Base-by-base conservation (phyloP, 177 flowering plant species). In the Tripterygium wilfordii region DNA sequence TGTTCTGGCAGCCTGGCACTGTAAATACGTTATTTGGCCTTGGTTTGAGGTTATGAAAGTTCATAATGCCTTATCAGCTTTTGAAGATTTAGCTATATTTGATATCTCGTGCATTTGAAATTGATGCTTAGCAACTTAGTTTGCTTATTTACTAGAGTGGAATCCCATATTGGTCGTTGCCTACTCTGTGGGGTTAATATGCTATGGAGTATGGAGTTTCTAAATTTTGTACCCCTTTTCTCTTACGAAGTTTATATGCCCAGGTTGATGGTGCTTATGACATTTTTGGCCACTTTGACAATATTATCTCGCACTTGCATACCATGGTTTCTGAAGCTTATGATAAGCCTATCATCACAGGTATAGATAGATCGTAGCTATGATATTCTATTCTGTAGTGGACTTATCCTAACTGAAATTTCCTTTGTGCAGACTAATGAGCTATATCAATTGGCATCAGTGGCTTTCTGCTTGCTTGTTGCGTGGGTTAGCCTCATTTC, bases 321-420 rank as follows among this genome's bases (percentile, higher is more conserved):
- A 23, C 99, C 99, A 42, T 78, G 97, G 90, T 83, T 85, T 63
- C 88, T 94, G 36, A 90, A 90, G 71, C 77, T 94, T 57, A 94
- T 94, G 99, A 82, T 87, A 48, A 87, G 95, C 70, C 70, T 94
- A 39, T 94, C 99, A 41, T 78, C 96, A 45, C 96, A 87, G 90
- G 99, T 94, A 67, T 35, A 12, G 17, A 49, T 48, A 29, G 20
- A 30, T 49, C 38, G 32, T 41, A 33, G n/a, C n/a, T n/a, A n/a
- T n/a, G n/a, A n/a, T n/a, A n/a, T n/a, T n/a, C n/a, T n/a, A n/a
- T n/a, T n/a, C n/a, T n/a, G n/a, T n/a, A n/a, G n/a, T n/a, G n/a
- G n/a, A n/a, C n/a, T n/a, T n/a, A n/a, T n/a, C n/a, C n/a, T n/a
- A n/a, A n/a, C 4, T 56, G 18, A 19, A 35, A 33, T 28, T 36